Evolutionary conservation across 352 stramenopile species (phyloP), one percentile per base, ranked within the genome.

Genomic region (Phytophthora fragariae): DNA sequence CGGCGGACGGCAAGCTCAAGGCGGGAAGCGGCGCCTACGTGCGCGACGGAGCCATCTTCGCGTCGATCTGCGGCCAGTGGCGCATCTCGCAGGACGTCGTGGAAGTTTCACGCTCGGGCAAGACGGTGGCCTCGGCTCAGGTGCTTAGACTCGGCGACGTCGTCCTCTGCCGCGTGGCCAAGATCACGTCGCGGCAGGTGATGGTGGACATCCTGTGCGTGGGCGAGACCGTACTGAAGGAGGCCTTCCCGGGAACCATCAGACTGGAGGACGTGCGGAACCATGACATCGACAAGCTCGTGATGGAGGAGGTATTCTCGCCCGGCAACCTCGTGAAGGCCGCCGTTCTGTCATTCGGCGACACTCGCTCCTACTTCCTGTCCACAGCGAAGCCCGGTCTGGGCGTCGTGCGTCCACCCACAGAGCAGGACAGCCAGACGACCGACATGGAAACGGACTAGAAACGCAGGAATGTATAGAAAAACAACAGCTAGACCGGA

Each of bases 351-450:
- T 96, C 89, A n/a, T 93, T 93, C 27, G 89, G 89, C 19, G 88
- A 96, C 73, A 92, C 85, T n/a, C 84, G 88, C 7, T 94, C 89
- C 6, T 96, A 95, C 77, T 96, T 94, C 61, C 69, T 96, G 0
- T 95, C 88, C 6, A 96, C 88, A 31, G 87, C 89, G 19, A 90
- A 89, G 58, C 35, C 84, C 29, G 89, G 86, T 37, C 68, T 96
- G 17, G 89, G 89, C 9, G 80, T 94, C 21, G 77, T 96, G 41
- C 81, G 75, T 21, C 75, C 68, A 17, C 72, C 73, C 19, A 67
- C 72, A 72, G 65, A 85, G 31, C 60, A 84, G 17, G 68, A 79
- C 47, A 60, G 74, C 62, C 68, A 81, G 17, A 72, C 52, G 52
- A 75, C 66, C 49, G 76, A 79, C 66, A 83, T 86, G 78, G 81